Base-by-base conservation (phyloP, 108 stramenopile species). In the Craspedostauros australis region DNA sequence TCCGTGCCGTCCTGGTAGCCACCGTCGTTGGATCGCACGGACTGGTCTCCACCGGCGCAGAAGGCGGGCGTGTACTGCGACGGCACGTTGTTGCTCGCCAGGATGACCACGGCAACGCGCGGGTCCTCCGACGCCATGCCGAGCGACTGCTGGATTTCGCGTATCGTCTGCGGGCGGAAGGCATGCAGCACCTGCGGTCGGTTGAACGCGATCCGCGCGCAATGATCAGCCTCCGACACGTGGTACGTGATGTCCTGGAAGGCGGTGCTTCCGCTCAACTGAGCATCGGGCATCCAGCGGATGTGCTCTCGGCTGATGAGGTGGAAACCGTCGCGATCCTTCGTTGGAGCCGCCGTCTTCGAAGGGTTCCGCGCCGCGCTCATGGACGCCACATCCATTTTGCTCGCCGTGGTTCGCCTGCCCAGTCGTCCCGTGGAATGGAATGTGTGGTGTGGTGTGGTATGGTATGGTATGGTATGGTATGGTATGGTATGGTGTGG, bases 1-100 rank as follows among this genome's bases (percentile, higher is more conserved):
- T 96, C 95, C 1, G 88, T 88, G 15, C 90, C 92, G 60, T 93
- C 92, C 61, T 96, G 82, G 57, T 93, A 93, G 1, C 75, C 75
- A 0, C 91, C 94, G 36, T 76, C 82, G 45, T 76, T 68, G 20
- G 72, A 60, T 0, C 95, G 75, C 8, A 94, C 92, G 4, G 69
- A 57, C 66, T 96, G 95, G 47, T 96, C 95, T 4, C 95, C 95
- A 19, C 95, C 95, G 2, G 88, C 91, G 64, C 92, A 96, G 74
- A 96, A 96, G 32, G 90, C 84, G 16, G 90, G 84, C 7, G 90
- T 92, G 15, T 61, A 72, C 15, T 79, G 52, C 19, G 64, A 57
- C 7, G 42, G 29, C 5, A 75, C 30, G 36, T 54, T 42, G 47
- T 59, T 68, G 48, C 58, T 55, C 0, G 86, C 74, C 1, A 96